phyloP scores from a whole-genome alignment of 805 yeast genomes.

The Candida maris region DNA sequence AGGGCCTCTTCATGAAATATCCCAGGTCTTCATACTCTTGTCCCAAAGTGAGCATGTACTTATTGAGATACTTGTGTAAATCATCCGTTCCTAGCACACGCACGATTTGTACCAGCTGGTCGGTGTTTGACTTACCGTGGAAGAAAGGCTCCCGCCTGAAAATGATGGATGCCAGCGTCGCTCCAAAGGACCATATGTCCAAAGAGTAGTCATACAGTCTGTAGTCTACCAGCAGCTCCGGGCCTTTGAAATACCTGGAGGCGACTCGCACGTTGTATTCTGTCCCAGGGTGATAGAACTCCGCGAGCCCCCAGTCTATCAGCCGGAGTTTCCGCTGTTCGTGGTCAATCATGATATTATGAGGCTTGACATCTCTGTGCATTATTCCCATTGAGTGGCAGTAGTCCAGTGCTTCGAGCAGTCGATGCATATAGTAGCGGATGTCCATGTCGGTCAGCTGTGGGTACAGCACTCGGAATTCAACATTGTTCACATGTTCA shows the following conservation, averaged over 20 bases:
- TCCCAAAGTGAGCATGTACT: slow-evolving; percentile 68
- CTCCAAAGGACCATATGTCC: slow-evolving; percentile 93
- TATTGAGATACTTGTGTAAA: slow-evolving; percentile 60
- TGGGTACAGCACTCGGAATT: slow-evolving; percentile 78
- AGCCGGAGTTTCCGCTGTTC: slow-evolving; percentile 62
- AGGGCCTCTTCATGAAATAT: slow-evolving; percentile 76
- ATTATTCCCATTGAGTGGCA: slow-evolving; percentile 94
- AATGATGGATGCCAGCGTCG: slow-evolving; percentile 85
- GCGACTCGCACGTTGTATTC: slow-evolving; percentile 94
- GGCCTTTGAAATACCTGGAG: slow-evolving; percentile 89
- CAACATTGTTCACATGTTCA: slow-evolving; percentile 79
- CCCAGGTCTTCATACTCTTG: slow-evolving; percentile 76
- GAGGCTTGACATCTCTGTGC: slow-evolving; percentile 95
- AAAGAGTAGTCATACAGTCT: slow-evolving; percentile 88
- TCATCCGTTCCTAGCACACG: slow-evolving; percentile 85
- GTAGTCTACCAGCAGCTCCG: slow-evolving; percentile 81
- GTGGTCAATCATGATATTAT: slow-evolving; percentile 93
- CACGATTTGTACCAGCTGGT: slow-evolving; percentile 86
- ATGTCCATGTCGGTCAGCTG: slow-evolving; percentile 72
- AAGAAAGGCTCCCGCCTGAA: slow-evolving; percentile 91
- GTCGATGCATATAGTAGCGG: slow-evolving; percentile 76
- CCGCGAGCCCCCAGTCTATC: slow-evolving; percentile 96
- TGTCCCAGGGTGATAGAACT: slow-evolving; percentile 83
- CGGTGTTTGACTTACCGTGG: slow-evolving; percentile 86
- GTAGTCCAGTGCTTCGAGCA: slow-evolving; percentile 80